Percentiles rank a stretch among this genome's conserved stretches.
Evolutionary conservation across 257 asterid genomes (phyloP).

Genomic region (Solanum virginianum): DNA sequence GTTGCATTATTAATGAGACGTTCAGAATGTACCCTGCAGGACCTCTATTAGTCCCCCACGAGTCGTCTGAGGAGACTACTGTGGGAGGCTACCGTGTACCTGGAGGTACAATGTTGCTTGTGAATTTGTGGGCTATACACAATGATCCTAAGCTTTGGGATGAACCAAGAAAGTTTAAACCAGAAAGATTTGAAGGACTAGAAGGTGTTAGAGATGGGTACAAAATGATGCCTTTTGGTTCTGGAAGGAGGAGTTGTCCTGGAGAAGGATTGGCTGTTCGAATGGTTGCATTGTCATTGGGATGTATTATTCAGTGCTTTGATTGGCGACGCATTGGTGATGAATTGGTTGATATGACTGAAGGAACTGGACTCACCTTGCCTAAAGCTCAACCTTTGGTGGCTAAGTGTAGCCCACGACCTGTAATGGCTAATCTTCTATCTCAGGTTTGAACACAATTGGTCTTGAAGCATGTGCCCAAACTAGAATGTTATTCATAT

Average conservation of each 20-base stretch:
- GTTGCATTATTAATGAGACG: conserved; percentile 39
- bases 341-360: conserved; percentile 13
- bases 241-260: conserved; percentile 61
- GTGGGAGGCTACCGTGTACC: conserved; percentile 63
- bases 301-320: conserved; percentile 48
- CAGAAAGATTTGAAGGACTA: conserved; percentile 58
- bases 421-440: background rate
- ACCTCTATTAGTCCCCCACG: conserved; percentile 61
- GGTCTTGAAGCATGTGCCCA: background rate
- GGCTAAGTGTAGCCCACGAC: conserved; percentile 20
- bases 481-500: background rate
- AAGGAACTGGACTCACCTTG: conserved; percentile 16
- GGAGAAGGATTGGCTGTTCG: conserved; percentile 52
- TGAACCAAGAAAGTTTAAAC: conserved; percentile 55
- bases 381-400: conserved; percentile 14
- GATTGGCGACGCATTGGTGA: conserved; percentile 30
- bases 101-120: conserved; percentile 42
- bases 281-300: conserved; percentile 34
- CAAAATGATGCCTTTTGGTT: conserved; percentile 39
- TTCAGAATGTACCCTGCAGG: conserved; percentile 60
- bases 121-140: conserved; percentile 65
- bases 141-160: conserved; percentile 53
- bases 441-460: background rate
- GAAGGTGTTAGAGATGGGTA: conserved; percentile 43
- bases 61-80: conserved; percentile 43